Evolutionary conservation across 495 filamentous ascomycete species (phyloP), one percentile per base, ranked within the genome.

Genomic region (Trypethelium eluteriae): DNA sequence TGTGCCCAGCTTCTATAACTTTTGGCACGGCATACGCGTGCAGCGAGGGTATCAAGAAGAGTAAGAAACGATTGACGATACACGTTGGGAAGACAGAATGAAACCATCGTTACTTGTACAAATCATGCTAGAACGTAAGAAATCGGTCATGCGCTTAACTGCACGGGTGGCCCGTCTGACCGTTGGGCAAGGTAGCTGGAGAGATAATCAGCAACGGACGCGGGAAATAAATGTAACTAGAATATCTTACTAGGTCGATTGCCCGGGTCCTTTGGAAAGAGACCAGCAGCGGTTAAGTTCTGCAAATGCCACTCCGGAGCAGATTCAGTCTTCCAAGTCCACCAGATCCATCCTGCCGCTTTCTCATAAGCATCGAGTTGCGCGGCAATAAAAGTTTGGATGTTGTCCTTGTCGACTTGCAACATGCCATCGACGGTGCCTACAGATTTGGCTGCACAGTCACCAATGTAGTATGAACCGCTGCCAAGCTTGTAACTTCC

Each of bases 251-350:
- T 11, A 39, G 62, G 62, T 63, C 62, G 38, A n/a, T 63, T 63
- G 25, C 18, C 62, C 4, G 41, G 41, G 38, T 63, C 62, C 68
- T 84, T 79, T 32, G 88, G 86, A 76, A 90, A 88, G 49, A 90
- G 64, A 0, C 85, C 86, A 38, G 74, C 80, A 4, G 74, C 79
- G 25, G 88, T 71, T 64, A 86, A 80, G 76, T 83, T 82, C 78
- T 86, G 79, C 82, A 95, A 86, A 73, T 93, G 85, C 92, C 92
- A 96, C 76, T 93, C 91, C 0, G 92, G 92, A 38, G 91, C 84
- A 47, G 83, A 87, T 70, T 95, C 89, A n/a, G 86, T 91, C 79
- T 91, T 93, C 85, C 89, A 92, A 5, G 85, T 86, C 89, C 89
- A 93, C 77, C 89, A 92, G 66, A 93, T 77, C 89, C 89, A 93